Conservation (phyloP, 345 rosid genomes). For the Aquilaria sinensis region DNA sequence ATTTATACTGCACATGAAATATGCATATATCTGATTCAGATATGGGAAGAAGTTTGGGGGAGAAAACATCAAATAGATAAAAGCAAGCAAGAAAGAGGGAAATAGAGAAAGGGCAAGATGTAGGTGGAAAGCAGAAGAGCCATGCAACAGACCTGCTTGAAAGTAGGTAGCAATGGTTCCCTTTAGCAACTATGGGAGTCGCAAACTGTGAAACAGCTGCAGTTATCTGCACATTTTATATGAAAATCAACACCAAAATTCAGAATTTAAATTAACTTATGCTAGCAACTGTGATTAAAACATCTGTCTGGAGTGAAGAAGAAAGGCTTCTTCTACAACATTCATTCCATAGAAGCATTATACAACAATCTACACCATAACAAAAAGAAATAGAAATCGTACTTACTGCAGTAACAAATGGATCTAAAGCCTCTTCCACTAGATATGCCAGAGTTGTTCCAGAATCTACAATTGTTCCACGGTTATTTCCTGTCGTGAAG, state of each 20-base stretch:
- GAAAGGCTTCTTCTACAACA: background rate
- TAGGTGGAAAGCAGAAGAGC: slow-evolving; percentile 10
- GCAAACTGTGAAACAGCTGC: slow-evolving; percentile 52
- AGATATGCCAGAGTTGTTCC: slow-evolving; percentile 98
- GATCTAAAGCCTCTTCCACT: slow-evolving; percentile 76
- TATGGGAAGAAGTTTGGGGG: background rate
- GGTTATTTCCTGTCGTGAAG: slow-evolving; percentile 58
- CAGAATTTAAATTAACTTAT: background rate
- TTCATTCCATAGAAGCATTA: background rate
- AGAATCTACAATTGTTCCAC: slow-evolving; percentile 90
- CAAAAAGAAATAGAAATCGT: slow-evolving; percentile 13
- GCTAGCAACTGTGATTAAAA: background rate
- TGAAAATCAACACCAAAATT: slow-evolving; percentile 12
- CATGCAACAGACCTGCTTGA: slow-evolving; percentile 48
- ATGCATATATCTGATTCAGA: slow-evolving; percentile 9
- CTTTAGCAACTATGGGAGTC: slow-evolving; percentile 57
- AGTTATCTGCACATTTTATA: slow-evolving; percentile 44
- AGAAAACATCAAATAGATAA: no score
- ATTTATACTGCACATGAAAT: slow-evolving; percentile 37
- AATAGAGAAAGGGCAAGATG: no score
- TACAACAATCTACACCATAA: background rate
- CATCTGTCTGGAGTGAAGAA: background rate
- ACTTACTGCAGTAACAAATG: slow-evolving; percentile 84
- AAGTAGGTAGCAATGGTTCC: slow-evolving; percentile 78
- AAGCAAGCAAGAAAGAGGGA: background rate